Percentiles rank a stretch among this genome's conserved stretches.
Conservation (phyloP, 1,284 basidiomycete species). For the Moniliella sp. region DNA sequence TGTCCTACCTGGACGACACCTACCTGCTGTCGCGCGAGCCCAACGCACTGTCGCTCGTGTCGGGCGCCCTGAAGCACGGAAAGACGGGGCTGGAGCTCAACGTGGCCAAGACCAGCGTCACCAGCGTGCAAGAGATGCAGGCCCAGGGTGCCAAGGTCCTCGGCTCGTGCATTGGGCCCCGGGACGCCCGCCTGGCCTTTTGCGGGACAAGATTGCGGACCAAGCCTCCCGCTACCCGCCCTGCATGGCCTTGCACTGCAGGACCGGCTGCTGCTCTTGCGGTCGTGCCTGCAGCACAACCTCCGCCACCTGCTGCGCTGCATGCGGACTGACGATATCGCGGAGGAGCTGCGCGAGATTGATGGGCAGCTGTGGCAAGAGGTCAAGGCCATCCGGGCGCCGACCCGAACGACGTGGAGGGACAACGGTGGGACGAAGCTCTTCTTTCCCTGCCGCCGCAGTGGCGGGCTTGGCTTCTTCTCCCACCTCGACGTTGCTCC, state of each 20-base stretch:
- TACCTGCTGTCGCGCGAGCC: neutral
- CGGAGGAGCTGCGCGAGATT: too few relatives aligned
- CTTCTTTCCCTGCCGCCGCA: too few relatives aligned
- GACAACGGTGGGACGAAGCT: too few relatives aligned
- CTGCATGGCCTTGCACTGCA: neutral
- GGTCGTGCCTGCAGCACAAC: neutral
- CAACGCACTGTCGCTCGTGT: too few relatives aligned
- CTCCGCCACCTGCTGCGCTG: neutral
- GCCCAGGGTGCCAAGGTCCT: neutral
- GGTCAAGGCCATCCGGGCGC: too few relatives aligned
- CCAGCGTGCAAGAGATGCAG: neutral
- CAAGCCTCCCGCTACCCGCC: neutral
- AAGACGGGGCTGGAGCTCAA: neutral
- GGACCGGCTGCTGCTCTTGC: neutral
- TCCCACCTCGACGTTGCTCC: too few relatives aligned
- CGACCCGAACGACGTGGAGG: too few relatives aligned
- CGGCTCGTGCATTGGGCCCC: neutral
- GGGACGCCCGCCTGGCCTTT: neutral
- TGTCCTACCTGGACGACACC: neutral
- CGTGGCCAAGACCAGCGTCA: neutral
- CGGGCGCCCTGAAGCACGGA: neutral
- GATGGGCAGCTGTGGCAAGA: too few relatives aligned
- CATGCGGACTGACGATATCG: slow-evolving; percentile 1
- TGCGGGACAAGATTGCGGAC: neutral
- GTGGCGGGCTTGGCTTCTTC: too few relatives aligned